Conservation (phyloP, 2,329 filamentous ascomycete species). For the Botrytis medusae region DNA sequence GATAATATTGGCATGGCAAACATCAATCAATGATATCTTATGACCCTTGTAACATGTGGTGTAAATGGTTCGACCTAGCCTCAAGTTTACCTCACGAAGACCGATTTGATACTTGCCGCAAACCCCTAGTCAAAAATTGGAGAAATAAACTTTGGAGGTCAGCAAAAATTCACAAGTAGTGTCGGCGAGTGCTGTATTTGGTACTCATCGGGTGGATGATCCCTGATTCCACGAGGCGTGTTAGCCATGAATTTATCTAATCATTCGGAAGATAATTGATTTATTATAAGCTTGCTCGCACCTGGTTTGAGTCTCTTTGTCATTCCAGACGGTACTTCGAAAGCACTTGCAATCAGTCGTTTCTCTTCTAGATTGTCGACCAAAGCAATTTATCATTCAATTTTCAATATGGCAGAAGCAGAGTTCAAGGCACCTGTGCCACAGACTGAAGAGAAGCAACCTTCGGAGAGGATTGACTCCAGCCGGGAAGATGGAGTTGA, state of each 20-base stretch:
- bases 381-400: background rate
- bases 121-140: background rate
- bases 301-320: background rate
- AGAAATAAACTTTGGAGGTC: background rate
- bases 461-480: background rate
- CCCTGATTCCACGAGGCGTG: background rate
- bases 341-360: background rate
- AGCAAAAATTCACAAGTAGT: background rate
- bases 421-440: background rate
- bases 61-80: background rate
- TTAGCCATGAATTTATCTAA: background rate
- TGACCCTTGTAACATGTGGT: background rate
- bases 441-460: constrained; percentile 3
- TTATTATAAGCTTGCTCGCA: constrained; percentile 2
- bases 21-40: background rate
- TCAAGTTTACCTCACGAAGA: background rate
- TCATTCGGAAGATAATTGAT: background rate
- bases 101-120: background rate
- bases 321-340: background rate
- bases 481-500: background rate
- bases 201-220: too few relatives aligned
- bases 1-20: background rate
- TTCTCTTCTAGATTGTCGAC: background rate
- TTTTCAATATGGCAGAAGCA: background rate
- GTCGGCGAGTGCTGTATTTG: background rate